A percentile compares a stretch with the other conserved stretches of the same genome.
phyloP scores from a whole-genome alignment of 352 stramenopile species.

The Phytophthora citrophthora region DNA sequence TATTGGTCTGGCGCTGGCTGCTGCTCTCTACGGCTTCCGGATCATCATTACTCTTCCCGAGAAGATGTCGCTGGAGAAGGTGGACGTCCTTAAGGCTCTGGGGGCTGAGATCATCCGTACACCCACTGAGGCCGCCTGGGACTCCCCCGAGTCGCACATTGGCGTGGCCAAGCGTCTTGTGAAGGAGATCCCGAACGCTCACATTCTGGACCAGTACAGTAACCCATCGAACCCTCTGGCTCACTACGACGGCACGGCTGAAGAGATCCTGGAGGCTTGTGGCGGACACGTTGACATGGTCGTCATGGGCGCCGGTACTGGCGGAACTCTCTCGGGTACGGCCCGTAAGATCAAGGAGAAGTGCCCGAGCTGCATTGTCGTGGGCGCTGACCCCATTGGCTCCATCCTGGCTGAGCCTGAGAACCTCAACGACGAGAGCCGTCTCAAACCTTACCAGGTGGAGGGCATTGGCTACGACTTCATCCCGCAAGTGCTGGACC shows the following conservation, averaged over 20 bases:
- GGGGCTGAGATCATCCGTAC: slow-evolving; percentile 97
- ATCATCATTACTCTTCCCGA: slow-evolving; percentile 94
- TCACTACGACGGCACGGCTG: slow-evolving; percentile 96
- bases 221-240: slow-evolving; percentile 96
- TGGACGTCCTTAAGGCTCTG: slow-evolving; percentile 96
- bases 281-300: slow-evolving; percentile 95
- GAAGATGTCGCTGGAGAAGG: slow-evolving; percentile 98
- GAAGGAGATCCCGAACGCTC: slow-evolving; percentile 94
- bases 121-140: slow-evolving; percentile 94
- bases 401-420: slow-evolving; percentile 95
- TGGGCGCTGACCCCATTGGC: slow-evolving; percentile 92
- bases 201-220: slow-evolving; percentile 97
- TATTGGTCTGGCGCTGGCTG: slow-evolving; percentile 97
- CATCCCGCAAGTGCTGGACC: slow-evolving; percentile 95
- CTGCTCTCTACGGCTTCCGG: slow-evolving; percentile 96
- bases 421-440: slow-evolving; percentile 93
- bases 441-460: slow-evolving; percentile 93
- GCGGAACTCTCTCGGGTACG: slow-evolving; percentile 95
- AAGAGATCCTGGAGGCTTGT: slow-evolving; percentile 95
- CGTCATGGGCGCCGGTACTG: slow-evolving; percentile 94
- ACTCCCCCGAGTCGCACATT: slow-evolving; percentile 96
- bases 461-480: slow-evolving; percentile 99
- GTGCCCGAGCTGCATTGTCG: slow-evolving; percentile 84
- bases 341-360: slow-evolving; percentile 95
- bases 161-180: slow-evolving; percentile 93